Evolutionary conservation across 140 eudicot genomes (phyloP).

Genomic region (Senecio squalidus): DNA sequence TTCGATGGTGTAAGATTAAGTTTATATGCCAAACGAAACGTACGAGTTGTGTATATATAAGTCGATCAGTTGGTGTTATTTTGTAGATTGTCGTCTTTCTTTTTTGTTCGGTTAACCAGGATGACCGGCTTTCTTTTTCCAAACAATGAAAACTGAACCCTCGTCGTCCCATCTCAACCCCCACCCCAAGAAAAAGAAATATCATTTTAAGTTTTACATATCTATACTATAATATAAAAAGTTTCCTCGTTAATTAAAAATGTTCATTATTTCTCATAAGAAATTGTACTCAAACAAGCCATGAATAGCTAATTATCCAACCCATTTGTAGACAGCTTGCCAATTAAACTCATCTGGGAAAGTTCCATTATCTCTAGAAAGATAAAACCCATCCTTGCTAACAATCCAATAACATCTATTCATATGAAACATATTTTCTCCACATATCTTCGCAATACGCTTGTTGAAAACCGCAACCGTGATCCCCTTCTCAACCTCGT

Average conservation of each 20-base stretch:
- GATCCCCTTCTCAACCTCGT: not conserved
- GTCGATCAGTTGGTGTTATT: conserved; percentile 11
- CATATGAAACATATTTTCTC: conserved; percentile 1
- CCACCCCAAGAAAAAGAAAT: no score
- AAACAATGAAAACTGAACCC: no score
- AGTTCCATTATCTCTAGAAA: conserved; percentile 7
- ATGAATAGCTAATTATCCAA: not conserved
- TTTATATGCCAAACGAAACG: conserved; percentile 20
- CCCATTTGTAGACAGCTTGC: conserved; percentile 8
- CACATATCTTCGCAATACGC: not conserved
- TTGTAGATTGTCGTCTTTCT: not conserved
- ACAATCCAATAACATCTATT: conserved; percentile 17
- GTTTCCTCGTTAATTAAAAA: no score
- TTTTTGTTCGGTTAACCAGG: not conserved
- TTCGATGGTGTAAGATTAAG: conserved; percentile 6
- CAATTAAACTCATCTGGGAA: not conserved
- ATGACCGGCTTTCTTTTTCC: no score
- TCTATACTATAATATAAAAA: no score
- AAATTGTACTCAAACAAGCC: not conserved
- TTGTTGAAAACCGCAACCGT: conserved; percentile 10
- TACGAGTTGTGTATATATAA: conserved; percentile 13
- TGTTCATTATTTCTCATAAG: no score
- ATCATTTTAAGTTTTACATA: no score
- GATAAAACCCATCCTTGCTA: not conserved
- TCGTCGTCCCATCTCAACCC: no score